These are phyloP conservation scores for Medicago lupulina DNA, from an alignment of 306 rosid genomes.

Conservation along the genomic window DNA sequence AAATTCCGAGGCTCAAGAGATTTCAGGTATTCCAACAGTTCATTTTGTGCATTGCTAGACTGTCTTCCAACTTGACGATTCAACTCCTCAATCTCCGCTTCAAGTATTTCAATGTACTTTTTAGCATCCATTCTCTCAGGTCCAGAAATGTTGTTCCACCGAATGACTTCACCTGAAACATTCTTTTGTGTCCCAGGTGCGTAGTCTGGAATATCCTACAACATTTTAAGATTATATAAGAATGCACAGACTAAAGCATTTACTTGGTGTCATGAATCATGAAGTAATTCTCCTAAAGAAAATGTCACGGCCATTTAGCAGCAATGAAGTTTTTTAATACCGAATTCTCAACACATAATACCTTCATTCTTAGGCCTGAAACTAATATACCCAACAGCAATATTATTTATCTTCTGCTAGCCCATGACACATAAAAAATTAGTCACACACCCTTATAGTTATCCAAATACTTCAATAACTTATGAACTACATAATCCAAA, in stretches of 20 bases:
- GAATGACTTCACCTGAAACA: slow-evolving; percentile 91
- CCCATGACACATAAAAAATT: background rate
- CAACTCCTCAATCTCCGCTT: slow-evolving; percentile 93
- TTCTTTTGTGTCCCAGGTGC: slow-evolving; percentile 96
- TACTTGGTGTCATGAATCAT: background rate
- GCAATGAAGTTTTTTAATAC: slow-evolving; percentile 3
- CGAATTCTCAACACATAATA: slow-evolving; percentile 25
- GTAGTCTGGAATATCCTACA: slow-evolving; percentile 85
- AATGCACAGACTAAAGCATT: slow-evolving; percentile 36
- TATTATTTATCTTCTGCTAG: slow-evolving; percentile 1
- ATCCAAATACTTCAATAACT: slow-evolving; percentile 12
- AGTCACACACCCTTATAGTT: slow-evolving; percentile 8
- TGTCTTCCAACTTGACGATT: slow-evolving; percentile 90
- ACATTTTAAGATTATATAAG: slow-evolving; percentile 34
- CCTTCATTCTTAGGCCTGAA: slow-evolving; percentile 27
- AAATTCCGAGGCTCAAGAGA: slow-evolving; percentile 96
- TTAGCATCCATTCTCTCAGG: slow-evolving; percentile 87
- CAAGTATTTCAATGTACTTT: slow-evolving; percentile 93
- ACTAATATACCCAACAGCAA: slow-evolving; percentile 12
- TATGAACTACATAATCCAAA: slow-evolving; percentile 22
- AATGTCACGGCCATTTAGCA: slow-evolving; percentile 2
- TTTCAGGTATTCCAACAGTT: slow-evolving; percentile 87
- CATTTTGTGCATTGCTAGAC: slow-evolving; percentile 76
- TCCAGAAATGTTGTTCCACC: slow-evolving; percentile 94
- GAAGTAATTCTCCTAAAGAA: slow-evolving; percentile 12